Evolutionary conservation across 2,329 filamentous ascomycete genomes (phyloP), one percentile per base, ranked within the genome.

Genomic region (Epichloe amarillans): DNA sequence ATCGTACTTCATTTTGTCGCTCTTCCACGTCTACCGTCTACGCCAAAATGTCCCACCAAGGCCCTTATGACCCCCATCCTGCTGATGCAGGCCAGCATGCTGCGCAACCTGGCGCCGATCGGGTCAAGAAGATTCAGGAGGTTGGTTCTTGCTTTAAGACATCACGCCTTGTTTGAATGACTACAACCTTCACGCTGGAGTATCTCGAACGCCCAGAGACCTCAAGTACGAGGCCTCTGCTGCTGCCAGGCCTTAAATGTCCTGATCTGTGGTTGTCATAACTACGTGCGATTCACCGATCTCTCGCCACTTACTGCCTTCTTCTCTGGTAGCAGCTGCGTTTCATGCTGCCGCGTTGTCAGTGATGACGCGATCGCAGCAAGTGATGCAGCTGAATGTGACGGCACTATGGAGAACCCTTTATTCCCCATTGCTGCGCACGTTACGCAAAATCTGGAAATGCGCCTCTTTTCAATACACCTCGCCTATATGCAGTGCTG

Each of bases 21-120:
- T 30, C 19, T 14, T 33, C 47, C 15, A 38, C 40, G 12, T 19
- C 40, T 15, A 37, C 49, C 1, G 17, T 19, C 40, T 23, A 23
- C 41, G 3, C 40, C 52, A 51, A 30, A 21, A 53, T 53, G 52
- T 51, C 52, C 49, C 45, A 53, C 49, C 50, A 49, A 48, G 45
- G 49, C 21, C 50, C 52, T 19, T 53, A 53, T 30, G 52, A 51
- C 33, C 52, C 23, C 23, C 50, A 53, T 19, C 50, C 49, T 15
- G 50, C 52, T 26, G 49, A 53, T 43, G 49, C 47, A 23, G 52
- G 47, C 8, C 47, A 43, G n/a, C 49, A 49, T 12, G 17, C 35
- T 17, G 45, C 46, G 37, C 52, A 23, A 37, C 43, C 48, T 26
- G 39, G 39, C 36, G 46, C 49, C 30, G 52, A 42, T n/a, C 40